Evolutionary conservation across 208 protist genomes (phyloP).

Genomic region (Trypanosoma conorhini): DNA sequence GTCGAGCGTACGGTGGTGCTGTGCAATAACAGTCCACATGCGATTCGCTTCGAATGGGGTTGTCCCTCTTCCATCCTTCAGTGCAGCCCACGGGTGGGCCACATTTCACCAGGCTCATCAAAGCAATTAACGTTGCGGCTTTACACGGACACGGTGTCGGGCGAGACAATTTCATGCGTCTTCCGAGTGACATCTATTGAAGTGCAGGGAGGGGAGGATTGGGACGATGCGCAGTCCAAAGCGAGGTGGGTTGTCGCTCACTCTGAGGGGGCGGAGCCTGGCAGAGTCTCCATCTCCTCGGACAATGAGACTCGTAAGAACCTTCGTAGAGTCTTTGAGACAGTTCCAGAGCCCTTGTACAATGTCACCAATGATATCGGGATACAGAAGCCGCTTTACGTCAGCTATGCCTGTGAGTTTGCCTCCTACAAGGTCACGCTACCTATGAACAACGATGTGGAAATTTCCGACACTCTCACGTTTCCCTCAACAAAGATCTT

Average conservation of each 20-base stretch:
- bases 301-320: constrained; percentile 40
- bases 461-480: constrained; percentile 39
- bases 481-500: constrained; percentile 96
- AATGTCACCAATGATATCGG: constrained; percentile 34
- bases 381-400: constrained; percentile 54
- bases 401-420: constrained; percentile 71
- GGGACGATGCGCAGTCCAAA: constrained; percentile 70
- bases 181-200: constrained; percentile 37
- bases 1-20: constrained; percentile 78
- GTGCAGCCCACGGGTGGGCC: constrained; percentile 47
- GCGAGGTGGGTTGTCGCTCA: constrained; percentile 52
- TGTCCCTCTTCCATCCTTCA: constrained; percentile 16
- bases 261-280: not conserved
- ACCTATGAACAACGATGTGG: constrained; percentile 32
- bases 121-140: constrained; percentile 53
- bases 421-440: constrained; percentile 57
- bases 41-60: constrained; percentile 86
- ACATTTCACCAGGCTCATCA: constrained; percentile 52
- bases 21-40: constrained; percentile 73
- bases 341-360: constrained; percentile 72
- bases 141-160: constrained; percentile 23
- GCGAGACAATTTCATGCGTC: constrained; percentile 29
- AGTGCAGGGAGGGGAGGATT: constrained; percentile 35
- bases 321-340: constrained; percentile 73
- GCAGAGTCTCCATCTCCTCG: constrained; percentile 13